These are phyloP conservation scores for Hemileccinum rubropunctum DNA, from an alignment of 768 basidiomycete species.

Conservation along the genomic window DNA sequence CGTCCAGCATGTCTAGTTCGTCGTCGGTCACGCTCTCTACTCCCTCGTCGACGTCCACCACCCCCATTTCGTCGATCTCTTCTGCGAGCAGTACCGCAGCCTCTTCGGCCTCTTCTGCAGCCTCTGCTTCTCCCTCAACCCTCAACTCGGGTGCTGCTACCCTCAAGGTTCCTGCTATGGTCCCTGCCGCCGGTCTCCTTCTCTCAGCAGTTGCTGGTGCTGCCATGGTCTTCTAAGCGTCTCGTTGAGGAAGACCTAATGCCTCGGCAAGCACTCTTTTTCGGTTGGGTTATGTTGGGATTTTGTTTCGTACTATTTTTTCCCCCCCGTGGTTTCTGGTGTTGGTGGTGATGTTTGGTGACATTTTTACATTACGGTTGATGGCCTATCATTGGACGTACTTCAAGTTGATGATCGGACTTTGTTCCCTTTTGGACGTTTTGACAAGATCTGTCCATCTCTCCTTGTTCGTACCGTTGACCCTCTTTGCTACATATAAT, in stretches of 20 bases:
- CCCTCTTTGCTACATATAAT: neutral
- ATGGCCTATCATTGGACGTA: slow-evolving; percentile 7
- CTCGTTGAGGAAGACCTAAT: slow-evolving; percentile 5
- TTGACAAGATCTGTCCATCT: slow-evolving; percentile 4
- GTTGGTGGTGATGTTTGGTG: slow-evolving; percentile 9
- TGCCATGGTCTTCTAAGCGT: slow-evolving; percentile 42
- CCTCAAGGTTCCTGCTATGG: slow-evolving; percentile 32
- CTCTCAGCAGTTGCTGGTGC: slow-evolving; percentile 52
- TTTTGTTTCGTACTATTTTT: slow-evolving; percentile 16
- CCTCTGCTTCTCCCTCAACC: slow-evolving; percentile 22
- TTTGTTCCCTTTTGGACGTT: slow-evolving; percentile 16
- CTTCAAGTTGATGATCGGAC: slow-evolving; percentile 24
- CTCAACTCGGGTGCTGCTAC: slow-evolving; percentile 30
- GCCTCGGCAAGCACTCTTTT: neutral
- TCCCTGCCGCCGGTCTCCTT: slow-evolving; percentile 34
- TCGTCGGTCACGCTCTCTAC: neutral
- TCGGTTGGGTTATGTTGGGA: neutral
- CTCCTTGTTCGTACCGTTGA: neutral
- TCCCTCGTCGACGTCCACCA: slow-evolving; percentile 10
- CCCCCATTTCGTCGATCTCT: neutral
- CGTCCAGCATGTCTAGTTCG: no score
- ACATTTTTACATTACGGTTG: slow-evolving; percentile 4
- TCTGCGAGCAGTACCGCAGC: neutral
- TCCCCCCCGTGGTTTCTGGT: slow-evolving; percentile 3
- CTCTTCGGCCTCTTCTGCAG: slow-evolving; percentile 19